Base-by-base conservation (phyloP, 345 rosid species). In the Jatropha curcas region DNA sequence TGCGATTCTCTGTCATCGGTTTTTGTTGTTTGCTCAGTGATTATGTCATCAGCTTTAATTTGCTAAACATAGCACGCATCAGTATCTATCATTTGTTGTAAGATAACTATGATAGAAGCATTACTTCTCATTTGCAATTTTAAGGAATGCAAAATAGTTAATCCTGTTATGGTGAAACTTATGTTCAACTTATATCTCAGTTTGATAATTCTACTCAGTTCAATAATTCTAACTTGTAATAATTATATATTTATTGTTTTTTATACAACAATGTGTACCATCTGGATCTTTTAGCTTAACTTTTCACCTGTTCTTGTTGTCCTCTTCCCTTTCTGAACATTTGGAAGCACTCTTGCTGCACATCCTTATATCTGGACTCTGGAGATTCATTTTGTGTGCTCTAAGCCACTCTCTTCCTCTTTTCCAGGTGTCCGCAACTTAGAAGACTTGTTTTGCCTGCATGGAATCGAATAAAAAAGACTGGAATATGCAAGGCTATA, bases 401-500 rank as follows among this genome's bases (percentile, higher is more conserved):
- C 39, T 67, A 59, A 74, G 28, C 41, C 57, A 7, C 30, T 5
- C 6, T 60, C 33, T 9, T 72, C 48, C 67, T 57, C 17, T 43
- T 22, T n/a, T 65, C 75, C 75, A 94, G 98, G 87, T 86, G 88
- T 70, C 96, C 92, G 0, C 76, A 55, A 10, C 83, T 94, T 75
- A 85, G 73, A 67, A 86, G 89, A 43, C 81, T 94, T 9, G 93
- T 94, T 28, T 52, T 92, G 71, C 98, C 97, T 0, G 97, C 97
- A 27, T 92, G 93, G 97, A 92, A 92, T 82, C 82, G 91, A 78
- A 86, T 94, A 78, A 89, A 86, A 73, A 84, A 78, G 82, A 81
- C 86, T 0, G 92, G 87, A 41, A 89, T 94, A 61, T 88, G 93
- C 87, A 83, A 77, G 71, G 93, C 97, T 2, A 84, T 92, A 80